Percentiles rank a stretch among this genome's conserved stretches.
Evolutionary conservation across 257 asterid species (phyloP).

Genomic region (Solanum chilense): DNA sequence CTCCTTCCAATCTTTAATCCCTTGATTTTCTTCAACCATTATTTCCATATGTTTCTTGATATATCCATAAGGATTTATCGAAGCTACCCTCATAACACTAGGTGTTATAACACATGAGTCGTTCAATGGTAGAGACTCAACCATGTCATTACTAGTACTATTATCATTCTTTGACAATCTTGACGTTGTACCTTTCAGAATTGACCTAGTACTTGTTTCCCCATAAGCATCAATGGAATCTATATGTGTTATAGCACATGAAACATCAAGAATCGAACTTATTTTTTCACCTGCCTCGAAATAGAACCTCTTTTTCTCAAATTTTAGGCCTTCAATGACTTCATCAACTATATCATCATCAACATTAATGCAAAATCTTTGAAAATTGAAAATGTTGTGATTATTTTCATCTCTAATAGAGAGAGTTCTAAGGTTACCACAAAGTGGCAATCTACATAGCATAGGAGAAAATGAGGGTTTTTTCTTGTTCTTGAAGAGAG

Average conservation of each 20-base stretch:
- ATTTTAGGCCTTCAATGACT: constrained; percentile 20
- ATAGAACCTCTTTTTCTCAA: constrained; percentile 26
- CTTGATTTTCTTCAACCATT: constrained; percentile 39
- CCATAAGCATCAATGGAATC: constrained; percentile 20
- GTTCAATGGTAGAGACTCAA: constrained; percentile 6
- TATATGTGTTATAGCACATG: constrained; percentile 15
- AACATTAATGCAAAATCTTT: constrained; percentile 5
- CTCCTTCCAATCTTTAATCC: constrained; percentile 26
- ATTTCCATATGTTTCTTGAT: constrained; percentile 51
- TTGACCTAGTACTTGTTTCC: constrained; percentile 25
- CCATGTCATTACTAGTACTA: neutral
- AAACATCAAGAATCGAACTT: constrained; percentile 36
- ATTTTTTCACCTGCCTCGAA: constrained; percentile 32
- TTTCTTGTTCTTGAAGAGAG: constrained; percentile 25
- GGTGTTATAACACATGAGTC: neutral
- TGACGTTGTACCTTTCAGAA: constrained; percentile 17
- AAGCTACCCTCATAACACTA: constrained; percentile 4
- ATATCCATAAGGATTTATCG: constrained; percentile 28
- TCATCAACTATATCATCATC: constrained; percentile 1
- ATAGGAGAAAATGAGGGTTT: neutral
- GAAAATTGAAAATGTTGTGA: constrained; percentile 13
- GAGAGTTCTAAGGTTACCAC: constrained; percentile 27
- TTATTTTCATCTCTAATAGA: constrained; percentile 26
- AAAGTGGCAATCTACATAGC: constrained; percentile 42
- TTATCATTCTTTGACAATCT: neutral